phyloP scores from a whole-genome alignment of 2,329 filamentous ascomycete genomes.

The Fusarium kyushuense region DNA sequence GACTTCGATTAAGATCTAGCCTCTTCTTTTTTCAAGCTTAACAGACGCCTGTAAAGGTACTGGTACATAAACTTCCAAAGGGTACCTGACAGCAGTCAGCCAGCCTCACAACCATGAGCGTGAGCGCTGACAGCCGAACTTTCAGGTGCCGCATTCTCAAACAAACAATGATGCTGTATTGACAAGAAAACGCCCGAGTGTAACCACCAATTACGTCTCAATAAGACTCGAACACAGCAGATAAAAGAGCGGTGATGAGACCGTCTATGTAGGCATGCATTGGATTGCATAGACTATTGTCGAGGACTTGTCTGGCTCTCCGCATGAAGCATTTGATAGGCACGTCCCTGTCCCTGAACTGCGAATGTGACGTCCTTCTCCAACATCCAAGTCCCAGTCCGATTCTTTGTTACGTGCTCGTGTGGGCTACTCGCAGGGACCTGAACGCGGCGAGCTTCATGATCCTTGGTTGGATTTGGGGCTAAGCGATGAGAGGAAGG shows the following conservation, averaged over 20 bases:
- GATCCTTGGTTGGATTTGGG: constrained; percentile 39
- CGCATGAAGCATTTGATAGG: constrained; percentile 35
- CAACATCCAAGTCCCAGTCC: constrained; percentile 30
- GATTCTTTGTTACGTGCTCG: constrained; percentile 44
- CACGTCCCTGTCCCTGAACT: constrained; percentile 25
- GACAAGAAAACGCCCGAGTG: constrained; percentile 17
- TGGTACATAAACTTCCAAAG: constrained; percentile 26
- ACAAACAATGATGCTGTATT: constrained; percentile 27
- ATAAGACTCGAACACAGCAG: constrained; percentile 1
- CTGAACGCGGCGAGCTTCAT: constrained; percentile 40
- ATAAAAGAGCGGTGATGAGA: constrained; percentile 39
- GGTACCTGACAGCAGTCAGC: constrained; percentile 32
- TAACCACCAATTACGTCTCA: constrained; percentile 18
- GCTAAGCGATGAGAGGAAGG: constrained; percentile 41
- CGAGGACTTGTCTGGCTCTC: constrained; percentile 21
- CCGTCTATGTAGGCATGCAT: background rate
- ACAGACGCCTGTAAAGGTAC: constrained; percentile 27
- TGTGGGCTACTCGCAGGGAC: constrained; percentile 41
- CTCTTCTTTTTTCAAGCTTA: constrained; percentile 6
- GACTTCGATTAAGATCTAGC: constrained; percentile 34
- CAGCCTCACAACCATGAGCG: constrained; percentile 17
- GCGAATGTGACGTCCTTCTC: constrained; percentile 42
- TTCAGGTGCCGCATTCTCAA: constrained; percentile 30
- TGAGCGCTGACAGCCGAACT: constrained; percentile 28
- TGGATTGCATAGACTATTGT: constrained; percentile 15